Evolutionary conservation across 257 asterid species (phyloP).

Genomic region (Primulina eburnea): DNA sequence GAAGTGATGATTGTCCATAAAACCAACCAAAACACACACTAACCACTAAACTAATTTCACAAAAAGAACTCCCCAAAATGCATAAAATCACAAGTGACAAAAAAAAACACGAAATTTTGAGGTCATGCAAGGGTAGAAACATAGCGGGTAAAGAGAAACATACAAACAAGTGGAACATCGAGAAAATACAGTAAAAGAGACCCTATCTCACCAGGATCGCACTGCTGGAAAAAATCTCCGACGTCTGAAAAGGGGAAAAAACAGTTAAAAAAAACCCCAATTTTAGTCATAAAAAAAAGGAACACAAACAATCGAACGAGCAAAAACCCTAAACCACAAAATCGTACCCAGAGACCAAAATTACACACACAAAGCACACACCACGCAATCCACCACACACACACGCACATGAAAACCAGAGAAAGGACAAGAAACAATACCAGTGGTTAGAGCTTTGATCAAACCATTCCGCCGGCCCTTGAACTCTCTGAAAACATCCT

Average conservation of each 20-base stretch:
- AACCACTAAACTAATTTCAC: conserved; percentile 19
- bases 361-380: neutral
- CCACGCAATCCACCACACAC: neutral
- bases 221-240: conserved; percentile 43
- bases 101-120: neutral
- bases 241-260: conserved; percentile 32
- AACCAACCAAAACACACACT: conserved; percentile 10
- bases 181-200: neutral
- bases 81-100: neutral
- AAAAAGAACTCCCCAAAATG: conserved; percentile 17
- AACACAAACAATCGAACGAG: conserved; percentile 13
- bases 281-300: conserved; percentile 20
- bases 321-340: conserved; percentile 33
- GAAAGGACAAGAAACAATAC: conserved; percentile 4
- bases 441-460: conserved; percentile 52
- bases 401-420: conserved; percentile 11
- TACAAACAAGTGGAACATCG: neutral
- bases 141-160: neutral
- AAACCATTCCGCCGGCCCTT: conserved; percentile 51
- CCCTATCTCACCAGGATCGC: conserved; percentile 56
- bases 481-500: conserved; percentile 48
- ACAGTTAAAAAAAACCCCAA: conserved; percentile 22
- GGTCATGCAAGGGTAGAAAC: neutral
- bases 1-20: conserved; percentile 7
- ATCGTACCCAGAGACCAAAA: conserved; percentile 2